These are phyloP conservation scores for Polytrichum commune DNA, from an alignment of 225 moss, liverwort and hornwort species.

Conservation along the genomic window DNA sequence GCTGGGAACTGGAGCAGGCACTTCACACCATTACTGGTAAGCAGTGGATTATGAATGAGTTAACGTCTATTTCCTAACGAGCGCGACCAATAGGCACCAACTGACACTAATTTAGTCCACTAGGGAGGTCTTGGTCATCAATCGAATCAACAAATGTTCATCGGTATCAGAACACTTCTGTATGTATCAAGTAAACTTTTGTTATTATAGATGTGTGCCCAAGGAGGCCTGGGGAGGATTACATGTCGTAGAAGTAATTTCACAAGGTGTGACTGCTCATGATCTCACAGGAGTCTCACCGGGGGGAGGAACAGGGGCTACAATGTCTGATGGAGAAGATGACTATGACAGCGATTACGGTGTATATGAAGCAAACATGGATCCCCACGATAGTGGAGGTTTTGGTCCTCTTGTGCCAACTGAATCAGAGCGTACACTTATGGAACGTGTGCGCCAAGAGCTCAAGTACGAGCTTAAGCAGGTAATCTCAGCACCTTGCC, in stretches of 20 bases:
- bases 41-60: not conserved
- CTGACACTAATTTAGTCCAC: not conserved
- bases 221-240: not conserved
- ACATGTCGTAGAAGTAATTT: not conserved
- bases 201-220: not conserved
- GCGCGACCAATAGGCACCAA: no score
- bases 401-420: constrained; percentile 56
- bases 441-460: constrained; percentile 64
- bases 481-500: constrained; percentile 15
- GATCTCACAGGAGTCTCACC: constrained; percentile 33
- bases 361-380: constrained; percentile 43
- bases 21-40: constrained; percentile 60
- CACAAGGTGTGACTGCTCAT: not conserved
- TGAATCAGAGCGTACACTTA: constrained; percentile 62
- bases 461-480: constrained; percentile 60
- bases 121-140: not conserved
- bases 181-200: not conserved
- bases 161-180: not conserved
- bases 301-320: constrained; percentile 49
- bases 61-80: not conserved
- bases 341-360: constrained; percentile 59
- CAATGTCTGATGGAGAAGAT: constrained; percentile 79
- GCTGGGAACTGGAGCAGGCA: constrained; percentile 62
- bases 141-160: not conserved
- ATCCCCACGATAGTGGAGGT: constrained; percentile 46